Evolutionary conservation across 352 stramenopile genomes (phyloP).

Genomic region (Globisporangium cystogenes): DNA sequence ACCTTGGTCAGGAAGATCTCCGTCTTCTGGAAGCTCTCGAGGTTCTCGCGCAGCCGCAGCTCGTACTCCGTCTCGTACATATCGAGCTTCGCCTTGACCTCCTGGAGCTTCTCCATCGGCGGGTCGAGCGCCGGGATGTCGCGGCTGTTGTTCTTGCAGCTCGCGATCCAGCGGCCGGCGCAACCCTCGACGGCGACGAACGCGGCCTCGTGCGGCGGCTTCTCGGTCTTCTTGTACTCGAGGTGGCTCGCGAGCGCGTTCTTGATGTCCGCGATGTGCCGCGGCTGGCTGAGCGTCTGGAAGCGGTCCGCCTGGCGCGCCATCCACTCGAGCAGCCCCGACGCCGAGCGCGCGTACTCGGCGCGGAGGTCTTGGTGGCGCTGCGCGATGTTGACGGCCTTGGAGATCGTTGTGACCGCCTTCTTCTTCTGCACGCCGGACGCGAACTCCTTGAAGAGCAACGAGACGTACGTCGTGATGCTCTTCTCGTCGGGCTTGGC

Average conservation of each 20-base stretch:
- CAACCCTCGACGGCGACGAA: constrained; percentile 79
- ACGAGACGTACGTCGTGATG: constrained; percentile 89
- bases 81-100: constrained; percentile 64
- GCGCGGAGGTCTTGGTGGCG: constrained; percentile 78
- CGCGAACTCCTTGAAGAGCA: constrained; percentile 91
- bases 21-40: constrained; percentile 81
- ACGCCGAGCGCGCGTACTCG: constrained; percentile 72
- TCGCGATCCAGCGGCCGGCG: constrained; percentile 75
- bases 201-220: constrained; percentile 71
- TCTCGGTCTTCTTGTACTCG: constrained; percentile 88
- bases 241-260: constrained; percentile 55
- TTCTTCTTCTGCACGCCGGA: constrained; percentile 88
- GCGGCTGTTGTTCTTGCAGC: constrained; percentile 86
- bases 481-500: constrained; percentile 90
- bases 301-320: constrained; percentile 67
- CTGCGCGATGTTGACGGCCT: constrained; percentile 88
- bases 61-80: constrained; percentile 67
- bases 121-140: constrained; percentile 61
- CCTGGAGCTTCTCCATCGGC: constrained; percentile 75
- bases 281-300: constrained; percentile 60
- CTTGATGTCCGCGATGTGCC: constrained; percentile 64
- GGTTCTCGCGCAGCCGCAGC: constrained; percentile 61
- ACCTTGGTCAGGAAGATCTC: constrained; percentile 79
- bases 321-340: constrained; percentile 69
- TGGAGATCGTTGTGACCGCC: constrained; percentile 85